phyloP scores from a whole-genome alignment of 441 rosid species.

The Raphanus hybrid region DNA sequence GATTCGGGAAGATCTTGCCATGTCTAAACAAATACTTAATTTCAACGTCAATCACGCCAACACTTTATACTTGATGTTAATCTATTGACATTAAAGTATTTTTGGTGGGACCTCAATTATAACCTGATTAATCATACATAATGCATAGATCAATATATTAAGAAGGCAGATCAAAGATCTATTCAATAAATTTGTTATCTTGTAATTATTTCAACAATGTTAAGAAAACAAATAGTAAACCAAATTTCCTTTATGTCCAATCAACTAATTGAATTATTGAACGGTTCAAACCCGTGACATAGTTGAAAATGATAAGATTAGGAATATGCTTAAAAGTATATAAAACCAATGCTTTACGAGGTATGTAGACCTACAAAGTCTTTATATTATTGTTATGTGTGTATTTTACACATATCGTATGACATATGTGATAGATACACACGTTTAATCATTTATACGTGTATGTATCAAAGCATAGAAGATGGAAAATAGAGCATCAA shows the following conservation, averaged over 20 bases:
- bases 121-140: constrained; percentile 41
- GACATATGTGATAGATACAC: constrained; percentile 8
- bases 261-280: constrained; percentile 44
- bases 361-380: constrained; percentile 32
- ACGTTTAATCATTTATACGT: constrained; percentile 12
- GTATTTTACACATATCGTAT: neutral
- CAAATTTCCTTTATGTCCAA: constrained; percentile 42
- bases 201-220: constrained; percentile 40
- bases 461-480: constrained; percentile 18
- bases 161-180: constrained; percentile 39
- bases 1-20: constrained; percentile 59
- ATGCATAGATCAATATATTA: constrained; percentile 39
- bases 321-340: constrained; percentile 34
- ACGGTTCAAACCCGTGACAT: constrained; percentile 44
- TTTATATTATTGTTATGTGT: constrained; percentile 27
- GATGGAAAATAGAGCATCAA: constrained; percentile 20
- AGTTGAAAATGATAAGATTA: constrained; percentile 31
- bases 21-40: constrained; percentile 43
- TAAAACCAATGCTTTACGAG: constrained; percentile 36
- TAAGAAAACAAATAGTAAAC: neutral
- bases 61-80: constrained; percentile 42
- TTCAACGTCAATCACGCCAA: constrained; percentile 83
- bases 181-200: constrained; percentile 26
- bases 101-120: constrained; percentile 44
- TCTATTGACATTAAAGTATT: constrained; percentile 31